phyloP scores from a whole-genome alignment of 306 rosid species.

The Carpinus fangiana region DNA sequence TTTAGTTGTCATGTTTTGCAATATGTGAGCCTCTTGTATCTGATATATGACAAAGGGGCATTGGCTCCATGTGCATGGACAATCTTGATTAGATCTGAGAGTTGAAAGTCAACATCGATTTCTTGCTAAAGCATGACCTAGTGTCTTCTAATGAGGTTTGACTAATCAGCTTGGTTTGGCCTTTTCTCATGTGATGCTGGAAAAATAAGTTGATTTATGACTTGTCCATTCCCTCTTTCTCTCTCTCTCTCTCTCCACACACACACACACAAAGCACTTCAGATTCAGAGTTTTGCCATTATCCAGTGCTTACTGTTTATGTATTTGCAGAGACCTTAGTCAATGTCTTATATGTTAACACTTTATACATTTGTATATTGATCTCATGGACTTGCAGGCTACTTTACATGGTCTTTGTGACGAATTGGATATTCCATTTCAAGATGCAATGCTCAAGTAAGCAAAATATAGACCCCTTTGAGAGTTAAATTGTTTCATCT shows the following conservation, averaged over 20 bases:
- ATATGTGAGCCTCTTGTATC: not conserved
- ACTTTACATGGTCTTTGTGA: constrained; percentile 67
- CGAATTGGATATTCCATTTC: constrained; percentile 72
- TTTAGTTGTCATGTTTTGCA: not conserved
- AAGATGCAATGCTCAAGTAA: constrained; percentile 71
- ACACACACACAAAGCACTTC: not conserved
- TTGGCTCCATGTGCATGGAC: not conserved
- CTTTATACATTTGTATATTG: not conserved
- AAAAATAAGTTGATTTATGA: not conserved
- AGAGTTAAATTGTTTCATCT: constrained; percentile 6
- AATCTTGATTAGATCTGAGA: not conserved
- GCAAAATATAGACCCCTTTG: constrained; percentile 26
- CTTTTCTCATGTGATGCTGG: not conserved
- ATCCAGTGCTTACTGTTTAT: constrained; percentile 5
- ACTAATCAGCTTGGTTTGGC: not conserved
- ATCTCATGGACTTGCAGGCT: constrained; percentile 47
- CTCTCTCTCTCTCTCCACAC: too few relatives aligned
- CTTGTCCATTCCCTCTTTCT: not conserved
- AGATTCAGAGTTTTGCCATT: not conserved
- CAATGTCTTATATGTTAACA: not conserved
- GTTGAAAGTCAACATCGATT: not conserved
- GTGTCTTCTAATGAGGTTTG: not conserved
- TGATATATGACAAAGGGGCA: not conserved
- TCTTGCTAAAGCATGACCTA: not conserved
- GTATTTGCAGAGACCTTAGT: constrained; percentile 15